Percentiles rank a stretch among this genome's conserved stretches.
Conservation (phyloP, 352 stramenopile genomes). For the Phytopythium oedochilum region DNA sequence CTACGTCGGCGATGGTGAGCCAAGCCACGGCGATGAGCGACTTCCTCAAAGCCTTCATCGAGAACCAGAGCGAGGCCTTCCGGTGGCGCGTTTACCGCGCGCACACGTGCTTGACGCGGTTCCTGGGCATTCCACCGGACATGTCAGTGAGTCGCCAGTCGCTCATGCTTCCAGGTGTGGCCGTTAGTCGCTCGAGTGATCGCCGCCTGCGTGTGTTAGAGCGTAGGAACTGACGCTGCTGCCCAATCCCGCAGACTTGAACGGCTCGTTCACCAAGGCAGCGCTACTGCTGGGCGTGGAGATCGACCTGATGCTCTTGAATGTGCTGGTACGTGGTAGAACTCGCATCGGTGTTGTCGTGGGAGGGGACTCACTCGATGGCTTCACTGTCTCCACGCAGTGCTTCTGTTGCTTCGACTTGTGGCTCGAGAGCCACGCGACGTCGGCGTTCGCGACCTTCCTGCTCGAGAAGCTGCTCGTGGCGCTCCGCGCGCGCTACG, state of each 20-base stretch:
- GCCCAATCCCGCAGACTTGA: constrained; percentile 30
- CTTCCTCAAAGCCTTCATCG: constrained; percentile 83
- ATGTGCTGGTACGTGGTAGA: constrained; percentile 62
- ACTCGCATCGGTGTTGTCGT: too few relatives aligned
- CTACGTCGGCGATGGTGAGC: constrained; percentile 48
- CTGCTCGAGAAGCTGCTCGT: constrained; percentile 38
- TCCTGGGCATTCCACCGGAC: constrained; percentile 68
- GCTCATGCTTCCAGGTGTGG: constrained; percentile 56
- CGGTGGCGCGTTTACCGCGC: constrained; percentile 76
- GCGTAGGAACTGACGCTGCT: not conserved
- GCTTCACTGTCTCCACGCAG: constrained; percentile 15
- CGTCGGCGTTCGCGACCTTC: constrained; percentile 64
- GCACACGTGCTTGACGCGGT: constrained; percentile 61
- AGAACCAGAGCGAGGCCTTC: constrained; percentile 77
- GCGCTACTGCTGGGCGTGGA: constrained; percentile 78
- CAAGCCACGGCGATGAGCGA: constrained; percentile 47
- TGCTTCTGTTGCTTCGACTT: constrained; percentile 69
- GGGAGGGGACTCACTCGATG: too few relatives aligned
- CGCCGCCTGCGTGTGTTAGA: not conserved
- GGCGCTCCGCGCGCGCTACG: constrained; percentile 26
- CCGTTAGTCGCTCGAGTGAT: not conserved
- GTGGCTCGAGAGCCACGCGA: constrained; percentile 57
- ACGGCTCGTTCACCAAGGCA: constrained; percentile 39
- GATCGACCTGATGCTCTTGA: constrained; percentile 86
- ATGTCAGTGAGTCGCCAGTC: constrained; percentile 65